Evolutionary conservation across 2,329 filamentous ascomycete species (phyloP), one percentile per base, ranked within the genome.

Genomic region (Drechslera avenae): DNA sequence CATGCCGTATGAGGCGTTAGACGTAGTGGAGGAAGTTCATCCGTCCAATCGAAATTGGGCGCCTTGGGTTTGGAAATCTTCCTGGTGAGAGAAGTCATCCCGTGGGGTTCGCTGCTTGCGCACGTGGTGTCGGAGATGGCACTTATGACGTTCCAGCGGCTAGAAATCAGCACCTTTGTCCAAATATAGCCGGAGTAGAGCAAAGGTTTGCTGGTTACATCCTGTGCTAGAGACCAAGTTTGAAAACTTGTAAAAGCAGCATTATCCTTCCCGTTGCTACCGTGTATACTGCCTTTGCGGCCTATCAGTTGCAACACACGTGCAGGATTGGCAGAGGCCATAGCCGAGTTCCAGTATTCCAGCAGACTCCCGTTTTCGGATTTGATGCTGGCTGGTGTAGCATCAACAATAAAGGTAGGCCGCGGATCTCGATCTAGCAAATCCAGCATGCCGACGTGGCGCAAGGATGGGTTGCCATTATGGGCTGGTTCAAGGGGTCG

Each of bases 61-160:
- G 33, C 14, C 17, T 51, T 56, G 17, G 45, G 13, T 46, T 26
- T 46, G 1, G 49, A 46, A 12, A 13, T 45, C 18, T 39, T 53
- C 19, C 39, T 49, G n/a, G 33, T 41, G 1, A 47, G 35, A 16
- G 5, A 7, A 16, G 28, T 46, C 21, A 44, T 39, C 2, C 40
- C 39, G 19, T 33, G 12, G 5, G 13, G 31, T 10, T 28, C 39
- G 4, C 18, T 30, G 10, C 18, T 9, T 2, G 17, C 16, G n/a
- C 42, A 16, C 4, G 10, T 14, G 6, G 36, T 39, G 4, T 28
- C 28, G 4, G 34, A 18, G 1, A 31, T 19, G 37, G 60, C 60
- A 12, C 58, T 62, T 14, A 68, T 49, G 18, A 69, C 56, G 13
- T 50, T 58, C 64, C 65, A 69, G 12, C 52, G 60, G 19, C 36